Evolutionary conservation across 169 alveolate species (phyloP).

Genomic region (Ophryocystis elektroscirrha): DNA sequence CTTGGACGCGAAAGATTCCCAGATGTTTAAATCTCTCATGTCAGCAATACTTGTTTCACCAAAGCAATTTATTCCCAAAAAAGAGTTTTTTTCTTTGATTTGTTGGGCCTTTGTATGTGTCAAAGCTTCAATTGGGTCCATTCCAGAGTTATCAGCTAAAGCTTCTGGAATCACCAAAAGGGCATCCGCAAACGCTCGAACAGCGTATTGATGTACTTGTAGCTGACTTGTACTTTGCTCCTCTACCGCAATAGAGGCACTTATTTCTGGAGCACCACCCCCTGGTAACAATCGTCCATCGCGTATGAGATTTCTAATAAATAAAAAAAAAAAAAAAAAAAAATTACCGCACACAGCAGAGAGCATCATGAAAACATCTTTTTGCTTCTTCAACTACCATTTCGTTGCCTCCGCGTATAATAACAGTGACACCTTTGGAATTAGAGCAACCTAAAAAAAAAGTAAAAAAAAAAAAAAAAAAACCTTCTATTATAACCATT

Average conservation of each 20-base stretch:
- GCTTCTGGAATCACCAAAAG: conserved; percentile 75
- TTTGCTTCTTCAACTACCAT: conserved; percentile 90
- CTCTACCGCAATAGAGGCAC: conserved; percentile 70
- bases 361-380: conserved; percentile 91
- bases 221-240: conserved; percentile 20
- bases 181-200: conserved; percentile 91
- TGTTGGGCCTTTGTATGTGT: conserved; percentile 64
- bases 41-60: conserved; percentile 33
- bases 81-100: conserved; percentile 44
- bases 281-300: conserved; percentile 75
- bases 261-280: conserved; percentile 92
- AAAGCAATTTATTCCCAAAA: conserved; percentile 74
- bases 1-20: conserved; percentile 75
- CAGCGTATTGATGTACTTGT: conserved; percentile 85
- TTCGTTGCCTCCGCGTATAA: conserved; percentile 82
- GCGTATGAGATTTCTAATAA: conserved; percentile 33
- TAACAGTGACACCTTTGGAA: conserved; percentile 78
- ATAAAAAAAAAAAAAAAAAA: conserved; percentile 21
- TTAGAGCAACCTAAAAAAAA: conserved; percentile 52
- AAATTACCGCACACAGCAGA: conserved; percentile 81
- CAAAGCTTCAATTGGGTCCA: conserved; percentile 69
- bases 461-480: too few species aligned
- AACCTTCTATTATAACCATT: conserved; percentile 76
- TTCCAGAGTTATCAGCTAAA: conserved; percentile 89
- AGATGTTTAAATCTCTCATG: conserved; percentile 67